phyloP scores from a whole-genome alignment of 345 rosid genomes.

The Hibiscus mutabilis region DNA sequence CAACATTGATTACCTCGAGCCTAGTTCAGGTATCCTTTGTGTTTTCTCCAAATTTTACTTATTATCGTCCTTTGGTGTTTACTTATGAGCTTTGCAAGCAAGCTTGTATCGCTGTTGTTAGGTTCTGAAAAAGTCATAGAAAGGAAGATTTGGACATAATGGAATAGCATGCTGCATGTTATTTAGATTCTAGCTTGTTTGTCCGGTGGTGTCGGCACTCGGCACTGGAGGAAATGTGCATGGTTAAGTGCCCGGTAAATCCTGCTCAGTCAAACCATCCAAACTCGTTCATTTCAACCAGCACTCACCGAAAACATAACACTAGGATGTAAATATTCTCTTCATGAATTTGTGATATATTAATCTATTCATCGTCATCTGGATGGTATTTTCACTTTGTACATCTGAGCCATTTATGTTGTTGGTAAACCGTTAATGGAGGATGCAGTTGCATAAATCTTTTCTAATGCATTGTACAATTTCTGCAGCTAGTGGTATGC shows the following conservation, averaged over 20 bases:
- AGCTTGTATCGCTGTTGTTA: background rate
- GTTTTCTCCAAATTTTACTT: background rate
- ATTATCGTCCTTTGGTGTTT: background rate
- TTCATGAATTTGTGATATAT: background rate
- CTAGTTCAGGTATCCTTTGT: slow-evolving; percentile 62
- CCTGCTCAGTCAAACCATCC: background rate
- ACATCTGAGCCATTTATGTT: background rate
- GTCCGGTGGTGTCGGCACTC: too few species aligned
- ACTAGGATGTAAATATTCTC: too few species aligned
- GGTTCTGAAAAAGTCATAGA: background rate
- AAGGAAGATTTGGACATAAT: background rate
- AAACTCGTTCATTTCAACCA: background rate
- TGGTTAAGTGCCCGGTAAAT: background rate
- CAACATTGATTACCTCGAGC: slow-evolving; percentile 68
- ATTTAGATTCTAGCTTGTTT: background rate
- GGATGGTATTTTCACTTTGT: background rate
- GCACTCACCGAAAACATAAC: background rate
- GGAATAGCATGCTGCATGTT: background rate
- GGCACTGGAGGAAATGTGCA: background rate
- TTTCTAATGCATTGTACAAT: slow-evolving; percentile 6
- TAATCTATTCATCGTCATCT: too few species aligned
- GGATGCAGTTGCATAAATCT: background rate
- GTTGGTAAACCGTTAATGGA: background rate
- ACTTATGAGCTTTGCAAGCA: background rate
- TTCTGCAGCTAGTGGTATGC: slow-evolving; percentile 78